Conservation (phyloP, 495 filamentous ascomycete species). For the Hyaloscypha hepaticicola region DNA sequence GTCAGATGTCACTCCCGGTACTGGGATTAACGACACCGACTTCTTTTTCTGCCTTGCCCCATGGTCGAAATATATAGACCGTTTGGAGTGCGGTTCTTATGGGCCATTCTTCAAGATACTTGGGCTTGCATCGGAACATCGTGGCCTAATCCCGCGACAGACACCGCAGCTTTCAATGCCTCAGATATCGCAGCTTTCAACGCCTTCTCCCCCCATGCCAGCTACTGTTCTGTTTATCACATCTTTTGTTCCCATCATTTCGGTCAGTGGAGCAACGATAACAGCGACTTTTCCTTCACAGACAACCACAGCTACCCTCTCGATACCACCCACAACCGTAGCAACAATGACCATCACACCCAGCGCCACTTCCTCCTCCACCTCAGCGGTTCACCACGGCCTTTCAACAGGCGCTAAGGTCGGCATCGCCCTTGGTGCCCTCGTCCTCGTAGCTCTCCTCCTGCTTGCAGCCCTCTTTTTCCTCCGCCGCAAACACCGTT, state of each 20-base stretch:
- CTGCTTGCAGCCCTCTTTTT: slow-evolving; percentile 17
- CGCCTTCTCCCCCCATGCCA: not conserved
- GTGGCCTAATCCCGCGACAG: not conserved
- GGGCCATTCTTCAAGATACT: not conserved
- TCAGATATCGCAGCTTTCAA: not conserved
- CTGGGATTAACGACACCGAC: not conserved
- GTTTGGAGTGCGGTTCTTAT: not conserved
- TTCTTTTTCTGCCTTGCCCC: not conserved
- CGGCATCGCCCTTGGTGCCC: slow-evolving; percentile 24
- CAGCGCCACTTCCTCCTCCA: not conserved
- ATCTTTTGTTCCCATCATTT: not conserved
- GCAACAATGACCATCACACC: not conserved
- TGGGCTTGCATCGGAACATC: not conserved
- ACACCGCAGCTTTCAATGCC: not conserved
- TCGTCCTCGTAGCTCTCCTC: slow-evolving; percentile 15
- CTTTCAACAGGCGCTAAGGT: slow-evolving; percentile 27
- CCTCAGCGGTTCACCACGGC: slow-evolving; percentile 6
- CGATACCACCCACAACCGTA: not conserved
- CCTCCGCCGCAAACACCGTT: slow-evolving; percentile 24
- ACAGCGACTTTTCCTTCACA: not conserved
- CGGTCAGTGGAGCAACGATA: not conserved
- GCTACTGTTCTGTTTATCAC: not conserved
- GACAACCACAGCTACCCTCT: not conserved
- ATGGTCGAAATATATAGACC: not conserved
- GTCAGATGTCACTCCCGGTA: too few relatives aligned